These are phyloP conservation scores for Bacidia gigantensis DNA, from an alignment of 495 filamentous ascomycete species.

Conservation along the genomic window DNA sequence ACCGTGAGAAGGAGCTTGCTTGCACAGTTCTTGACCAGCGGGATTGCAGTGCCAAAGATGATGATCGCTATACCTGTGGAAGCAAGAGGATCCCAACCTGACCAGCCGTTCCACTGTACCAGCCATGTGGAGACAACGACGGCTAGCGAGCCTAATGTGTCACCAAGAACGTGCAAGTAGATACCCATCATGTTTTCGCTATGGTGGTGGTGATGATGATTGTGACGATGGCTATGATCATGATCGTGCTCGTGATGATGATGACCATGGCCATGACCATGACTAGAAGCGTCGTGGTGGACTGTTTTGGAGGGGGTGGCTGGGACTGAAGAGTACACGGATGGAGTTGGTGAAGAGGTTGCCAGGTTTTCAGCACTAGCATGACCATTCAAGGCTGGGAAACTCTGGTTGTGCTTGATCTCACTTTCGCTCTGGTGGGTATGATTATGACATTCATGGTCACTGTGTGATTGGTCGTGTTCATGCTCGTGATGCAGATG, in stretches of 20 bases:
- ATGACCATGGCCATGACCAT: slow-evolving; percentile 12
- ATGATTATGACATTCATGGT: slow-evolving; percentile 20
- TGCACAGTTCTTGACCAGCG: slow-evolving; percentile 74
- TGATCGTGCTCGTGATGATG: slow-evolving; percentile 15
- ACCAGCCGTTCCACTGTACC: slow-evolving; percentile 74
- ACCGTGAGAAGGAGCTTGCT: slow-evolving; percentile 69
- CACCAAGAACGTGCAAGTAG: slow-evolving; percentile 88
- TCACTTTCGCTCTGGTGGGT: slow-evolving; percentile 20
- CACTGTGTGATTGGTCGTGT: slow-evolving; percentile 24
- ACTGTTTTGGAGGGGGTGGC: slow-evolving; percentile 16
- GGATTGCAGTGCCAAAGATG: slow-evolving; percentile 79
- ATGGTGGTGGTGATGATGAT: slow-evolving; percentile 58
- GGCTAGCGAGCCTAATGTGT: slow-evolving; percentile 85
- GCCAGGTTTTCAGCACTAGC: slow-evolving; percentile 21
- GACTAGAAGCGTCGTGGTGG: slow-evolving; percentile 15
- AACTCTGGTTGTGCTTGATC: slow-evolving; percentile 21
- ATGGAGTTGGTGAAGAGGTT: slow-evolving; percentile 13
- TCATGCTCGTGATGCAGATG: slow-evolving; percentile 31
- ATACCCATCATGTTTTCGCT: slow-evolving; percentile 99
- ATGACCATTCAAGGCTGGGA: slow-evolving; percentile 21
- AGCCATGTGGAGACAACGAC: slow-evolving; percentile 86
- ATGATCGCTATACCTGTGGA: slow-evolving; percentile 87
- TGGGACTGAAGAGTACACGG: slow-evolving; percentile 14
- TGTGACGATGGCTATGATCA: slow-evolving; percentile 24
- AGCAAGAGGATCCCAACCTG: slow-evolving; percentile 90